These are phyloP conservation scores for Podosphaera fusca DNA, from an alignment of 2,329 filamentous ascomycete genomes.

Conservation along the genomic window DNA sequence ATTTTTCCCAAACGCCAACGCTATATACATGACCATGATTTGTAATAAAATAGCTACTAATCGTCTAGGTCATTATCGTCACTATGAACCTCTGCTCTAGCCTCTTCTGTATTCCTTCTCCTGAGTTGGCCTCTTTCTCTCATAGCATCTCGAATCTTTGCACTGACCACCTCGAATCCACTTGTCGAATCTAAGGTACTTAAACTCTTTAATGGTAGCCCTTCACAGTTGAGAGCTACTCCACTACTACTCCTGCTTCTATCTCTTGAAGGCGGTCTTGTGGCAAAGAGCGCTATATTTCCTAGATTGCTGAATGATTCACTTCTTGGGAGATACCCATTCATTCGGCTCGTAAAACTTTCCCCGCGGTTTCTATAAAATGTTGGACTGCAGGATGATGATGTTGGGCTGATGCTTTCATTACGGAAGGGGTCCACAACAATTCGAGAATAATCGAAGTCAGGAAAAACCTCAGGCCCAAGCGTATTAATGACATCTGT, in stretches of 20 bases:
- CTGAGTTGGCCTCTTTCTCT: slow-evolving; percentile 43
- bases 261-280: slow-evolving; percentile 60
- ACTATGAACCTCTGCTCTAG: slow-evolving; percentile 20
- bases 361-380: neutral
- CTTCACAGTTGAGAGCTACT: slow-evolving; percentile 33
- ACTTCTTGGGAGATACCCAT: slow-evolving; percentile 42
- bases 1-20: neutral
- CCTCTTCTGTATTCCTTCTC: slow-evolving; percentile 19
- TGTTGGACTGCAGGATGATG: slow-evolving; percentile 19
- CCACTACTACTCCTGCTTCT: slow-evolving; percentile 46
- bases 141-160: slow-evolving; percentile 72
- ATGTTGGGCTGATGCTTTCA: slow-evolving; percentile 7
- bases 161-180: slow-evolving; percentile 60
- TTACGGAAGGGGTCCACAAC: slow-evolving; percentile 29
- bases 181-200: slow-evolving; percentile 43
- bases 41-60: neutral
- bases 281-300: slow-evolving; percentile 73
- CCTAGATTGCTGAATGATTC: slow-evolving; percentile 87
- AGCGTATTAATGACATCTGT: slow-evolving; percentile 87
- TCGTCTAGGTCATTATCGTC: slow-evolving; percentile 5
- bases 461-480: slow-evolving; percentile 89
- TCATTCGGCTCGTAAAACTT: slow-evolving; percentile 4
- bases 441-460: slow-evolving; percentile 62
- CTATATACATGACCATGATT: neutral
- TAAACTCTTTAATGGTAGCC: slow-evolving; percentile 46